A percentile compares a stretch with the other conserved stretches of the same genome.
These are phyloP conservation scores for Ceratocystiopsis sp. DNA, from an alignment of 2,329 filamentous ascomycete genomes.

Conservation along the genomic window DNA sequence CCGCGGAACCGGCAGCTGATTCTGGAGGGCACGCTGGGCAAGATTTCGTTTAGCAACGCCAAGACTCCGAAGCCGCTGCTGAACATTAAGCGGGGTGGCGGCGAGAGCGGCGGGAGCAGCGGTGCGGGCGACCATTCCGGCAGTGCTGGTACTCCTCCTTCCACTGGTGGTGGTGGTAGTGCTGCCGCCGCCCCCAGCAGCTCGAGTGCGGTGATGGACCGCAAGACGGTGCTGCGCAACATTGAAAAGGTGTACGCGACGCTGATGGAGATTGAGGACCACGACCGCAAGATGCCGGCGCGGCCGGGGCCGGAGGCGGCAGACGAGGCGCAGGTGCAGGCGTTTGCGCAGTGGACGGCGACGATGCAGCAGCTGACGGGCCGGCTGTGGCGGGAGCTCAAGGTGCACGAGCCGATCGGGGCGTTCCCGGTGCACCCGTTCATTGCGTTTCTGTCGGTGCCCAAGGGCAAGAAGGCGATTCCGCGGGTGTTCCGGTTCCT, in stretches of 20 bases:
- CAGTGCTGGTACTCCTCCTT: not conserved
- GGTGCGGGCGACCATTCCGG: too few relatives aligned
- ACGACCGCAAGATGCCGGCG: constrained; percentile 61
- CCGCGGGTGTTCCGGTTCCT: constrained; percentile 90
- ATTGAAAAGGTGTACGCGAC: constrained; percentile 80
- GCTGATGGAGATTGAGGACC: constrained; percentile 87
- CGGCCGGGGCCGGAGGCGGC: constrained; percentile 38
- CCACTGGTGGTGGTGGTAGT: too few relatives aligned
- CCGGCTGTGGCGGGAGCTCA: constrained; percentile 70
- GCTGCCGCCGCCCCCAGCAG: not conserved
- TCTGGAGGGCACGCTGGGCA: constrained; percentile 87
- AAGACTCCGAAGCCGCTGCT: constrained; percentile 91
- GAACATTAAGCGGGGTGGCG: constrained; percentile 82
- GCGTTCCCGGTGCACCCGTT: constrained; percentile 72
- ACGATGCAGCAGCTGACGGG: constrained; percentile 54
- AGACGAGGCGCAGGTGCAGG: constrained; percentile 52
- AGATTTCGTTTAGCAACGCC: constrained; percentile 97
- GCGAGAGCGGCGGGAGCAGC: constrained; percentile 13
- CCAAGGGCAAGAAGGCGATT: constrained; percentile 92
- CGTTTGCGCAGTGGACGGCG: constrained; percentile 65
- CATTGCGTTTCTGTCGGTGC: constrained; percentile 84
- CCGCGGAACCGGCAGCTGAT: constrained; percentile 96
- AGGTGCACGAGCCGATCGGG: constrained; percentile 83
- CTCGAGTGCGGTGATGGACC: constrained; percentile 44
- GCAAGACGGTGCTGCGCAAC: constrained; percentile 67